These are phyloP conservation scores for Linum usitatissimum DNA, from an alignment of 345 rosid species.

Conservation along the genomic window DNA sequence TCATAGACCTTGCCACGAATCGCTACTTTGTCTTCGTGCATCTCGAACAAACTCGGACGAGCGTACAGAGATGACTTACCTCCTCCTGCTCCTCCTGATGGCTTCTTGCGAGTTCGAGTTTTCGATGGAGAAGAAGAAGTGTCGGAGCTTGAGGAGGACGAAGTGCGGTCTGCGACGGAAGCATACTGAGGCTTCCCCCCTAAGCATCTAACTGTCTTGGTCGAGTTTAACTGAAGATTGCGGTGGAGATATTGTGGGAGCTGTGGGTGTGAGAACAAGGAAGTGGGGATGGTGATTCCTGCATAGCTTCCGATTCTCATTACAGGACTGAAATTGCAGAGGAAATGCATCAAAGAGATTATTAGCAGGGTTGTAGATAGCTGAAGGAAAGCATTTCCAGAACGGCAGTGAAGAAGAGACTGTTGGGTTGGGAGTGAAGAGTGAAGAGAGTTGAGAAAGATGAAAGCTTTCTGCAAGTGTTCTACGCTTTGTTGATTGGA, in stretches of 20 bases:
- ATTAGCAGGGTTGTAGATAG: neutral
- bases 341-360: constrained; percentile 21
- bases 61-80: constrained; percentile 42
- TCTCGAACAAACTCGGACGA: constrained; percentile 57
- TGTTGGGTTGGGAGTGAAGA: too few relatives aligned
- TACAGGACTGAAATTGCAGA: constrained; percentile 1
- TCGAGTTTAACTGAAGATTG: constrained; percentile 20
- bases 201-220: constrained; percentile 19
- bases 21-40: constrained; percentile 58
- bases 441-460: too few relatives aligned
- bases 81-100: constrained; percentile 21
- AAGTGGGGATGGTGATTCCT: constrained; percentile 41
- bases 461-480: too few relatives aligned
- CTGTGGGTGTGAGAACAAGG: constrained; percentile 47
- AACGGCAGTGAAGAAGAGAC: too few relatives aligned
- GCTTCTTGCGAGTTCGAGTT: constrained; percentile 24
- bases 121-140: constrained; percentile 28
- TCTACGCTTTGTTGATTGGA: too few relatives aligned
- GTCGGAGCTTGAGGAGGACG: too few relatives aligned
- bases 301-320: constrained; percentile 52
- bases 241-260: constrained; percentile 33
- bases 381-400: neutral
- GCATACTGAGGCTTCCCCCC: constrained; percentile 29
- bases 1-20: constrained; percentile 72
- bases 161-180: constrained; percentile 35